Evolutionary conservation across 129 eudicot genomes (phyloP).

Genomic region (Gnaphalium uliginosum): DNA sequence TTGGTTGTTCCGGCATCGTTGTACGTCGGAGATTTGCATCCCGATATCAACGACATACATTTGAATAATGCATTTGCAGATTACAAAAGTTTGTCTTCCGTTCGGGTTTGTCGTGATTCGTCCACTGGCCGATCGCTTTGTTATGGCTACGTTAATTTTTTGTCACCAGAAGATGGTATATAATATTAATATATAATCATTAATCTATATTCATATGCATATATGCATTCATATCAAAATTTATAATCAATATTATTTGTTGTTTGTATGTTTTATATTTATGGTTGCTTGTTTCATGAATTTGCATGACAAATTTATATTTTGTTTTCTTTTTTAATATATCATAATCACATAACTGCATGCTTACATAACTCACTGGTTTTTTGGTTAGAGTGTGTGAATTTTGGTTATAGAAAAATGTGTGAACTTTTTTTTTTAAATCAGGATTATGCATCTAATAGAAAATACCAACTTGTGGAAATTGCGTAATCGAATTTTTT

Average conservation of each 20-base stretch:
- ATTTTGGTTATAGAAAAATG: neutral
- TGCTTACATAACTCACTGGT: neutral
- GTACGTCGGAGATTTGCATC: constrained; percentile 88
- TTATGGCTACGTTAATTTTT: constrained; percentile 83
- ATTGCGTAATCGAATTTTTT: too few relatives aligned
- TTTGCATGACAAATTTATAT: neutral
- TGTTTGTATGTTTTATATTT: neutral
- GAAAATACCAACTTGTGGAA: neutral
- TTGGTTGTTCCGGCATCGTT: constrained; percentile 49
- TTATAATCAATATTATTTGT: neutral
- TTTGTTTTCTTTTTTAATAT: too few relatives aligned
- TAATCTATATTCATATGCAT: neutral
- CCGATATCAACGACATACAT: constrained; percentile 48
- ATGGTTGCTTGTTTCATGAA: constrained; percentile 6
- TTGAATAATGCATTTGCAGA: constrained; percentile 56
- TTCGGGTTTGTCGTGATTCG: constrained; percentile 76
- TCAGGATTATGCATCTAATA: neutral
- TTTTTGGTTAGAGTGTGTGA: neutral
- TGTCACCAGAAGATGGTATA: constrained; percentile 71
- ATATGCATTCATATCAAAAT: neutral
- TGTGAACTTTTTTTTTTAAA: neutral
- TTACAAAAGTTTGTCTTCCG: constrained; percentile 59
- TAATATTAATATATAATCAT: too few relatives aligned
- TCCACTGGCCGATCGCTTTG: constrained; percentile 69
- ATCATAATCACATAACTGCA: neutral